phyloP scores from a whole-genome alignment of 202 grass and related monocot species.

The Cymbopogon flexuosus region DNA sequence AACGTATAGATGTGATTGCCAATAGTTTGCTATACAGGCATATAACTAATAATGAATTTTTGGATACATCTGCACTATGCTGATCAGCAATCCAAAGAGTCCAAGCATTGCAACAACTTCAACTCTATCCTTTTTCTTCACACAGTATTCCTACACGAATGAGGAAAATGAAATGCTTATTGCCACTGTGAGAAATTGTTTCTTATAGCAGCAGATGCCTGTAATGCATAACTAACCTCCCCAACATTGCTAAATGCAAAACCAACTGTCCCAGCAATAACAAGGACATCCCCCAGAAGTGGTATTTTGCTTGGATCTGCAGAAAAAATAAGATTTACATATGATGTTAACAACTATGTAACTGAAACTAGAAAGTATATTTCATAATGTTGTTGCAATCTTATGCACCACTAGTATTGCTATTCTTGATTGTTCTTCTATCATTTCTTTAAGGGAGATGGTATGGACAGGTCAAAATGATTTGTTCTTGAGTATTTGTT shows the following conservation, averaged over 20 bases:
- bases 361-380: conserved; percentile 9
- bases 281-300: conserved; percentile 73
- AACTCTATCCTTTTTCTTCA: conserved; percentile 75
- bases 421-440: conserved; percentile 13
- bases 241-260: conserved; percentile 70
- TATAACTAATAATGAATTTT: conserved; percentile 3
- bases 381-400: conserved; percentile 18
- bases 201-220: not conserved
- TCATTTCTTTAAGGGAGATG: not conserved
- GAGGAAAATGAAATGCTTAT: conserved; percentile 14
- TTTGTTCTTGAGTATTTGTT: not conserved
- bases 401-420: conserved; percentile 3
- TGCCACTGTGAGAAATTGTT: conserved; percentile 25
- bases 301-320: conserved; percentile 56
- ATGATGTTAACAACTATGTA: not conserved
- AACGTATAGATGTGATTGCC: not conserved
- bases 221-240: conserved; percentile 43
- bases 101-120: conserved; percentile 81
- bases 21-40: not conserved
- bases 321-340: conserved; percentile 9
- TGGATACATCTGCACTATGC: conserved; percentile 72
- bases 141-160: conserved; percentile 60
- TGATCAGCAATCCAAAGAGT: conserved; percentile 58
- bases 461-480: not conserved
- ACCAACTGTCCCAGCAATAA: conserved; percentile 72